A percentile compares a stretch with the other conserved stretches of the same genome.
These are phyloP conservation scores for Escovopsis weberi DNA, from an alignment of 2,329 filamentous ascomycete species.

Conservation along the genomic window DNA sequence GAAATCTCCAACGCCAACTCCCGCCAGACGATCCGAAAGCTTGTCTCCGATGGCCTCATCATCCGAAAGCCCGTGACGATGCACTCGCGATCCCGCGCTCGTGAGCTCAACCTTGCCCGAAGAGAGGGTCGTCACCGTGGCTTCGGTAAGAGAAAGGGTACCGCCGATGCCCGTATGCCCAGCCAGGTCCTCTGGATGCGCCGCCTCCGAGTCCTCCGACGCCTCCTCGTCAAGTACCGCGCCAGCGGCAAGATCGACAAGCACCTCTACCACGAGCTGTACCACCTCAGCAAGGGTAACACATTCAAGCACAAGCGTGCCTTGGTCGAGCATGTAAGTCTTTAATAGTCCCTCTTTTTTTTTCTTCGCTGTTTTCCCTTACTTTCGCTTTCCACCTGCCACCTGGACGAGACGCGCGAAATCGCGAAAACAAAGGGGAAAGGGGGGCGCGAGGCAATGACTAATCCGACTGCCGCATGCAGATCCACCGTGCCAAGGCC, in stretches of 20 bases:
- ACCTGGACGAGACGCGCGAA: too few relatives aligned
- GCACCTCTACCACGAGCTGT: slow-evolving; percentile 99
- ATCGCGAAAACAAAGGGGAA: not conserved
- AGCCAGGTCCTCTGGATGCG: slow-evolving; percentile 99
- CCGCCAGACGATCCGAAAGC: slow-evolving; percentile 98
- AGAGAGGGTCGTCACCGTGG: slow-evolving; percentile 95
- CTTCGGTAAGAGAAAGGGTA: slow-evolving; percentile 99
- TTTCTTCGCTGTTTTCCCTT: not conserved
- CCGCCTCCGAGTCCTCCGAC: slow-evolving; percentile 96
- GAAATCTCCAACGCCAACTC: slow-evolving; percentile 99
- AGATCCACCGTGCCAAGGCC: slow-evolving; percentile 99
- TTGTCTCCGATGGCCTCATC: slow-evolving; percentile 98
- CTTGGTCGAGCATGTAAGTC: slow-evolving; percentile 97
- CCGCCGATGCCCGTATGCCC: slow-evolving; percentile 97
- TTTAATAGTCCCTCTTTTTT: slow-evolving; percentile 7
- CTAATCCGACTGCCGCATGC: slow-evolving; percentile 2
- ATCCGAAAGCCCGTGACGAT: slow-evolving; percentile 99
- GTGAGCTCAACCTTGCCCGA: slow-evolving; percentile 87
- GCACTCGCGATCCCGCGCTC: slow-evolving; percentile 95
- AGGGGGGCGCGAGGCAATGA: not conserved
- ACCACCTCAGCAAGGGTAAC: slow-evolving; percentile 99
- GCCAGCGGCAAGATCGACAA: slow-evolving; percentile 99
- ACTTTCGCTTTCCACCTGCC: too few relatives aligned
- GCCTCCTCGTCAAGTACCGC: slow-evolving; percentile 98
- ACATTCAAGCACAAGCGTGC: slow-evolving; percentile 99